Evolutionary conservation across 805 yeast species (phyloP).

Genomic region (Cyberlindnera subsufficiens): DNA sequence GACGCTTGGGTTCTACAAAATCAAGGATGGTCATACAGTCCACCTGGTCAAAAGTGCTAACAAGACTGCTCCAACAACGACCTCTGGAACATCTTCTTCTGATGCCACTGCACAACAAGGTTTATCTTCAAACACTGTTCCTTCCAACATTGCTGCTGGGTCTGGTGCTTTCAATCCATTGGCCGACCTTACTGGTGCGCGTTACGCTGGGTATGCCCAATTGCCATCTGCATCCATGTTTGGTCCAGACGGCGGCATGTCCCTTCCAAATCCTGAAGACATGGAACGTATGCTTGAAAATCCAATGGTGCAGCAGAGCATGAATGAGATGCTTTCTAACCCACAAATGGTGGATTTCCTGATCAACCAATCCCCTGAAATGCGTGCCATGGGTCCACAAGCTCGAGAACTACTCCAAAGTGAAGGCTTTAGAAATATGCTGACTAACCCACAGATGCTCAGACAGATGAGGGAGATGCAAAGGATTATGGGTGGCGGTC

Average conservation of each 20-base stretch:
- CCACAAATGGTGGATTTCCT: slow-evolving; percentile 84
- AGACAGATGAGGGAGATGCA: slow-evolving; percentile 78
- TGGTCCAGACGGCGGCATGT: slow-evolving; percentile 93
- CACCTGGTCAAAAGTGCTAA: slow-evolving; percentile 80
- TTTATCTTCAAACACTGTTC: slow-evolving; percentile 53
- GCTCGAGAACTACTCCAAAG: slow-evolving; percentile 81
- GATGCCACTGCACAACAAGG: slow-evolving; percentile 19
- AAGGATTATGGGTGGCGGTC: slow-evolving; percentile 31
- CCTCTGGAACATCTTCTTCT: slow-evolving; percentile 37
- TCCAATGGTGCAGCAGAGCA: slow-evolving; percentile 76
- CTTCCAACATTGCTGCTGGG: slow-evolving; percentile 83
- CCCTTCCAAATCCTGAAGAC: slow-evolving; percentile 65
- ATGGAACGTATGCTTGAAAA: slow-evolving; percentile 68
- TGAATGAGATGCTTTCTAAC: slow-evolving; percentile 77
- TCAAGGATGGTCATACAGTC: slow-evolving; percentile 80
- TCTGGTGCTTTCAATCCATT: slow-evolving; percentile 84
- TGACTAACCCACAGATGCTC: slow-evolving; percentile 80
- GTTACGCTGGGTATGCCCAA: slow-evolving; percentile 89
- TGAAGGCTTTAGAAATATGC: slow-evolving; percentile 73
- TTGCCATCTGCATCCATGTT: slow-evolving; percentile 84
- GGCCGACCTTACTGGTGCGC: slow-evolving; percentile 89
- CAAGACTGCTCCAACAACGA: slow-evolving; percentile 25
- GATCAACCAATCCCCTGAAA: slow-evolving; percentile 78
- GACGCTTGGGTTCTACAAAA: slow-evolving; percentile 66
- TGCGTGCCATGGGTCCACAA: slow-evolving; percentile 84